Evolutionary conservation across 148 eudicot species (phyloP).

Genomic region (Oxyria digyna): DNA sequence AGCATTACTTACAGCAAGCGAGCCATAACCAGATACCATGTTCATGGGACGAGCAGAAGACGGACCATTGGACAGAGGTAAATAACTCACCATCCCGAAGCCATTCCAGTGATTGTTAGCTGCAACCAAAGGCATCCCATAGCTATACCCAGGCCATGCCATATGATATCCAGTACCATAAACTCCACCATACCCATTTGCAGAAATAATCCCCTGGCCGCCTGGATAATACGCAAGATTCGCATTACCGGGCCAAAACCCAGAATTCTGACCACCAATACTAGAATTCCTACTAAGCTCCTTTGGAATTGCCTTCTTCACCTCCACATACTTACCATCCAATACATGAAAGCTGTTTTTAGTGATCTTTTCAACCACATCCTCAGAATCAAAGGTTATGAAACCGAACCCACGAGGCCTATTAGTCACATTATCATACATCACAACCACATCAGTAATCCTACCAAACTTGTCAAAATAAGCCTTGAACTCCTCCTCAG

Average conservation of each 20-base stretch:
- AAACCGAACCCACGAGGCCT: slow-evolving; percentile 92
- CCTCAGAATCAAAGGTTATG: slow-evolving; percentile 76
- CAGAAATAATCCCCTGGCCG: slow-evolving; percentile 19
- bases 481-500: slow-evolving; percentile 53
- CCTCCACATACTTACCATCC: slow-evolving; percentile 75
- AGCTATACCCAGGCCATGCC: slow-evolving; percentile 25
- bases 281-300: slow-evolving; percentile 22
- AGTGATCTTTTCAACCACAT: slow-evolving; percentile 52
- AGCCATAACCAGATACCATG: slow-evolving; percentile 12
- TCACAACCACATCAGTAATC: slow-evolving; percentile 75
- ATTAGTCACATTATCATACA: slow-evolving; percentile 62
- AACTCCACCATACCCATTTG: slow-evolving; percentile 32
- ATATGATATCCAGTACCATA: slow-evolving; percentile 32
- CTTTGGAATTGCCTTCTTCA: slow-evolving; percentile 64
- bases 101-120: slow-evolving; percentile 30
- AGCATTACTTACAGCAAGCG: too few species aligned
- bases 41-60: slow-evolving; percentile 31
- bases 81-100: slow-evolving; percentile 21
- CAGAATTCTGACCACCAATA: slow-evolving; percentile 19
- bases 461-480: slow-evolving; percentile 77
- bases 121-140: slow-evolving; percentile 22
- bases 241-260: slow-evolving; percentile 20
- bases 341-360: slow-evolving; percentile 50
- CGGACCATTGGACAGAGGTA: slow-evolving; percentile 28
- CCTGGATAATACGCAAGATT: slow-evolving; percentile 24